These are phyloP conservation scores for Echria macrotheca DNA, from an alignment of 495 filamentous ascomycete genomes.

Conservation along the genomic window DNA sequence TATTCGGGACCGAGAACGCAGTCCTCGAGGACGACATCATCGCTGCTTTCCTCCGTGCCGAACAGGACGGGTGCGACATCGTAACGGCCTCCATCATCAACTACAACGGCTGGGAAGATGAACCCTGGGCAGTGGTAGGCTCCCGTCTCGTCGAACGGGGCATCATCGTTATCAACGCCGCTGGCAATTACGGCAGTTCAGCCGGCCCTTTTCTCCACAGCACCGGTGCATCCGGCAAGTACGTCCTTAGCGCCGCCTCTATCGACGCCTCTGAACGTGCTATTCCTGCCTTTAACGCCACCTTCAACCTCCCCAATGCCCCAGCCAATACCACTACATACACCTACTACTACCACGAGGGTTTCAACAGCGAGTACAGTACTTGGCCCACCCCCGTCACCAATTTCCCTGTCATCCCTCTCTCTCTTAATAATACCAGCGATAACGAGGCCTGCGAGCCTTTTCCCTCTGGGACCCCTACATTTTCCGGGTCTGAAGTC, in stretches of 20 bases:
- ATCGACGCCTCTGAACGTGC: slow-evolving; percentile 9
- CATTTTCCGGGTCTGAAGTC: slow-evolving; percentile 34
- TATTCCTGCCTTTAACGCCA: neutral
- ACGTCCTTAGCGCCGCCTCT: slow-evolving; percentile 18
- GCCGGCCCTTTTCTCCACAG: slow-evolving; percentile 33
- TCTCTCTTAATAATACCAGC: slow-evolving; percentile 18
- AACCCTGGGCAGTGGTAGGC: slow-evolving; percentile 29
- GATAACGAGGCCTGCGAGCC: slow-evolving; percentile 20
- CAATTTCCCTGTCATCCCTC: slow-evolving; percentile 19
- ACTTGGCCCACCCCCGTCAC: neutral
- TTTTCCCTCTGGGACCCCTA: slow-evolving; percentile 23
- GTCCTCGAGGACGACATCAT: slow-evolving; percentile 33
- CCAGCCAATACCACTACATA: neutral
- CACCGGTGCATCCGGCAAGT: slow-evolving; percentile 20
- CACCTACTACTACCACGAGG: neutral
- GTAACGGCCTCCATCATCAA: slow-evolving; percentile 38
- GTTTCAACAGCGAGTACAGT: too few relatives aligned
- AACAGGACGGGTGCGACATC: slow-evolving; percentile 36
- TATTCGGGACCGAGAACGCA: slow-evolving; percentile 25
- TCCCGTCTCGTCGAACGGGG: slow-evolving; percentile 35
- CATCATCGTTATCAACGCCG: slow-evolving; percentile 33
- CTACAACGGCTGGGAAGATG: slow-evolving; percentile 30
- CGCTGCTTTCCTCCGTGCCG: slow-evolving; percentile 35
- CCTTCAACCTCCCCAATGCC: neutral
- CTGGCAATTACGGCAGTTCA: slow-evolving; percentile 35